Conservation (phyloP, 2,329 filamentous ascomycete genomes). For the Orbilia ellipsospora region DNA sequence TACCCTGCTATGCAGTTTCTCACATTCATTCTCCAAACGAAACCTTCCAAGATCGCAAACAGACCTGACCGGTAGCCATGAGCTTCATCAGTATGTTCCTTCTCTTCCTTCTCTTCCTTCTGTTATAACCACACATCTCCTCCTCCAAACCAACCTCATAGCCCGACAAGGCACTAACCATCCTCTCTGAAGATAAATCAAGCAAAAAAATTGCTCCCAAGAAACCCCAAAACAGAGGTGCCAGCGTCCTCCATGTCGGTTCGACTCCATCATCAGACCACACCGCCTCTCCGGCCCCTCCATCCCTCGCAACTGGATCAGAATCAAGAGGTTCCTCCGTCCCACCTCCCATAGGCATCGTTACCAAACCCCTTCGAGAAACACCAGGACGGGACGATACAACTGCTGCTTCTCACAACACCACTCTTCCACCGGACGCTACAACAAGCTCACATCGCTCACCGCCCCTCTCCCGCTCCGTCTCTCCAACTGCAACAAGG, state of each 20-base stretch:
- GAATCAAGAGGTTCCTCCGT: slow-evolving; percentile 32
- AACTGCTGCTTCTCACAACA: neutral
- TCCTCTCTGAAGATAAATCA: slow-evolving; percentile 35
- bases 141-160: neutral
- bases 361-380: slow-evolving; percentile 43
- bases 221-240: slow-evolving; percentile 49
- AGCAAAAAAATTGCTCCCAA: slow-evolving; percentile 51
- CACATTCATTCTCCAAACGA: neutral
- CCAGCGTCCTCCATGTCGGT: slow-evolving; percentile 19
- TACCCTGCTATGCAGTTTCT: slow-evolving; percentile 18
- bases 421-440: slow-evolving; percentile 4
- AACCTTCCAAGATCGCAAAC: slow-evolving; percentile 2
- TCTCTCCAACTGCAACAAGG: slow-evolving; percentile 29
- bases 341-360: slow-evolving; percentile 36
- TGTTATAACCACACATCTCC: neutral
- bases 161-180: neutral
- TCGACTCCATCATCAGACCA: slow-evolving; percentile 51
- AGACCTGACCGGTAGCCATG: slow-evolving; percentile 36
- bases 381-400: slow-evolving; percentile 12
- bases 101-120: neutral
- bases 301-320: slow-evolving; percentile 14
- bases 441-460: neutral
- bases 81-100: slow-evolving; percentile 48
- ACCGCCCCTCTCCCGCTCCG: slow-evolving; percentile 18
- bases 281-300: slow-evolving; percentile 49